phyloP scores from a whole-genome alignment of 1,139 yeast genomes.

The Diutina ranongensis region DNA sequence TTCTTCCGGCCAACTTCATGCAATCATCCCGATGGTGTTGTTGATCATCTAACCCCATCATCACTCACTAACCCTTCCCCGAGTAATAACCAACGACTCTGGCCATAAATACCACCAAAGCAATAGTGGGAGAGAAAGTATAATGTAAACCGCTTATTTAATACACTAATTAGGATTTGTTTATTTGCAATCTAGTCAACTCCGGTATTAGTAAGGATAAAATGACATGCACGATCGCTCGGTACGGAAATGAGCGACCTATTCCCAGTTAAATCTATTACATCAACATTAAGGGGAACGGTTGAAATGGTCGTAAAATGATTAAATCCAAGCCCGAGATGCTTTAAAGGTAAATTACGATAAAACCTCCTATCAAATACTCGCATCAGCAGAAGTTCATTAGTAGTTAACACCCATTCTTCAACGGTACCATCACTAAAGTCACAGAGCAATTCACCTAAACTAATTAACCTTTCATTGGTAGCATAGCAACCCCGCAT shows the following conservation, averaged over 20 bases:
- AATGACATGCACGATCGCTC: not conserved
- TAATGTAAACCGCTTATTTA: no score
- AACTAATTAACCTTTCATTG: not conserved
- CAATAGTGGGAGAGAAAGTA: no score
- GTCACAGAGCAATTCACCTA: not conserved
- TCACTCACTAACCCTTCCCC: no score
- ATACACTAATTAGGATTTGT: not conserved
- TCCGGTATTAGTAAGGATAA: not conserved
- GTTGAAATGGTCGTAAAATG: not conserved
- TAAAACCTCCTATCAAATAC: not conserved
- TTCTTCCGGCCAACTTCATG: no score
- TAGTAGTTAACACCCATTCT: not conserved
- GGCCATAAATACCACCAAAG: no score
- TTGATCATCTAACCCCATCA: no score
- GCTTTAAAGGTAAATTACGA: not conserved
- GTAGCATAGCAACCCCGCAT: slow-evolving; percentile 3
- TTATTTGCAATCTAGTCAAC: not conserved
- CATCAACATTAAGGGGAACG: not conserved
- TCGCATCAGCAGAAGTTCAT: not conserved
- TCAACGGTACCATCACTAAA: not conserved
- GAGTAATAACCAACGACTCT: no score
- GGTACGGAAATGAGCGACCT: not conserved
- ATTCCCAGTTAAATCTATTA: not conserved
- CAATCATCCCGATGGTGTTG: no score
- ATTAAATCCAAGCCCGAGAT: not conserved